Percentiles rank a stretch among this genome's conserved stretches.
Conservation (phyloP, 768 basidiomycete genomes). For the Amanita pallidorosea region DNA sequence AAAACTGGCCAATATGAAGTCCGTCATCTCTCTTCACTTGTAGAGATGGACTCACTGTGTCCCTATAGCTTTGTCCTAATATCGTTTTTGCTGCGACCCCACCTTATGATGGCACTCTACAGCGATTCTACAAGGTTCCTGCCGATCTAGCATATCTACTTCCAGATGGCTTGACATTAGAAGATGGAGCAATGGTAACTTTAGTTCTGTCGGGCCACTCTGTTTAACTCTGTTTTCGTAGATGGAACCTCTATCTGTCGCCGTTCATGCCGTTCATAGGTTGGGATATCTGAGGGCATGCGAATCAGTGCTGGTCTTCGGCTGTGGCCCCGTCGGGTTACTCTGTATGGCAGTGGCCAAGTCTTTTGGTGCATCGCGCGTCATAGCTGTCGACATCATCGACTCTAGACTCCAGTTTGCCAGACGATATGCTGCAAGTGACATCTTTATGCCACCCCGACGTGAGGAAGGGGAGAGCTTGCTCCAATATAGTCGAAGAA, state of each 20-base stretch:
- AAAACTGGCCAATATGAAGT: conserved; percentile 81
- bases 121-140: conserved; percentile 78
- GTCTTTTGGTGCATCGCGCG: conserved; percentile 76
- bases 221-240: conserved; percentile 16
- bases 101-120: conserved; percentile 85
- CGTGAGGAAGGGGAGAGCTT: conserved; percentile 54
- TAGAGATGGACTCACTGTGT: neutral
- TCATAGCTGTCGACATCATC: conserved; percentile 80
- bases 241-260: conserved; percentile 95
- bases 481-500: conserved; percentile 62
- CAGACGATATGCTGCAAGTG: conserved; percentile 73
- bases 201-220: neutral
- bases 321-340: conserved; percentile 82
- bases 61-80: conserved; percentile 67
- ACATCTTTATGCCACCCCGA: conserved; percentile 55
- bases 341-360: conserved; percentile 95
- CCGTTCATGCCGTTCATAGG: conserved; percentile 76
- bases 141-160: conserved; percentile 78
- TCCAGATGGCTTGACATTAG: conserved; percentile 75
- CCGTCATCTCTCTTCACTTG: conserved; percentile 32
- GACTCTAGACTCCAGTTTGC: conserved; percentile 77
- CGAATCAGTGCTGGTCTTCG: conserved; percentile 76
- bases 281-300: conserved; percentile 63
- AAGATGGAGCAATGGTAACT: conserved; percentile 88
- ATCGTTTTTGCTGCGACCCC: conserved; percentile 91